Evolutionary conservation across 345 rosid species (phyloP).

Genomic region (Hevea brasiliensis): DNA sequence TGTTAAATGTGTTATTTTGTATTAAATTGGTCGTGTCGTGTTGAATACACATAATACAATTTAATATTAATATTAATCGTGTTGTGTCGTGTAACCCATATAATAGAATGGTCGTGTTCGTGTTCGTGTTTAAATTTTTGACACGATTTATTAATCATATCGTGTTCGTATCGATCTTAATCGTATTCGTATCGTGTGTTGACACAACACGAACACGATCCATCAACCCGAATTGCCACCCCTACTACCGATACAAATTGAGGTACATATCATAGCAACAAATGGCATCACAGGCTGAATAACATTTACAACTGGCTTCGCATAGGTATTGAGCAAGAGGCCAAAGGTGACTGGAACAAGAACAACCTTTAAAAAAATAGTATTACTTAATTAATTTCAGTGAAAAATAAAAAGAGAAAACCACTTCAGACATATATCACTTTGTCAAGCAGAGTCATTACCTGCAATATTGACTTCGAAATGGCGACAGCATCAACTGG

Average conservation of each 20-base stretch:
- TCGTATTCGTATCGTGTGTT: no score
- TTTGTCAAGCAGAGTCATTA: slow-evolving; percentile 25
- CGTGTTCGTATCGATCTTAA: no score
- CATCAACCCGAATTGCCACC: no score
- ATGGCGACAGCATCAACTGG: slow-evolving; percentile 95
- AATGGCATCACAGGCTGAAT: slow-evolving; percentile 85
- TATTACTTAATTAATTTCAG: slow-evolving; percentile 5
- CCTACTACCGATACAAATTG: slow-evolving; percentile 88
- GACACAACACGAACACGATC: no score
- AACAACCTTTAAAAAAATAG: slow-evolving; percentile 60
- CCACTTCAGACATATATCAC: not conserved
- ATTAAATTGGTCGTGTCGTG: no score
- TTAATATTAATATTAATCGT: no score
- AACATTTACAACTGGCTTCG: slow-evolving; percentile 68
- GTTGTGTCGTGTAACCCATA: no score
- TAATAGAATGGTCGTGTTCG: no score
- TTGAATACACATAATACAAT: no score
- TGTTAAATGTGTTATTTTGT: no score
- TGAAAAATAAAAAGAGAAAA: slow-evolving; percentile 4
- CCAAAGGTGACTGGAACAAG: slow-evolving; percentile 85
- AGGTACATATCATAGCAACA: slow-evolving; percentile 90
- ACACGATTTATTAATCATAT: no score
- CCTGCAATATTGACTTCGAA: slow-evolving; percentile 95
- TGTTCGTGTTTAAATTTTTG: no score
- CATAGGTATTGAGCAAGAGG: slow-evolving; percentile 77